Evolutionary conservation across 352 stramenopile genomes (phyloP).

Genomic region (Pythium phragmitis): DNA sequence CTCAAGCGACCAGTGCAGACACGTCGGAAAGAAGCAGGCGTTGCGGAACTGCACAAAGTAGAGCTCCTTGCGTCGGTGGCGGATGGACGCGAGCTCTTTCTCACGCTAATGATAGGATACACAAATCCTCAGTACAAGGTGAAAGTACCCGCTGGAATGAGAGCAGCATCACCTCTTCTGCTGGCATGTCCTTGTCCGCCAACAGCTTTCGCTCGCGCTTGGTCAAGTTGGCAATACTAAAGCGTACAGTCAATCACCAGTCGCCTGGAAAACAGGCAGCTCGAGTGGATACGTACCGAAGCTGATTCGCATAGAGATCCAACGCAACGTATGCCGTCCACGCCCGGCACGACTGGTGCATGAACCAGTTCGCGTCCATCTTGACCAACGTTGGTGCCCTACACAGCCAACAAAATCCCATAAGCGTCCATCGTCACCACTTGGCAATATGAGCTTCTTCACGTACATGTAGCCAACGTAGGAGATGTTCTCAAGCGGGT

Average conservation of each 20-base stretch:
- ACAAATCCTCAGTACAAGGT: neutral
- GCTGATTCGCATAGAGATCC: constrained; percentile 76
- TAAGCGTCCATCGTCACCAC: too few relatives aligned
- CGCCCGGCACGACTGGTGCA: constrained; percentile 63
- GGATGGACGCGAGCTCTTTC: constrained; percentile 43
- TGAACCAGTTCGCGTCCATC: constrained; percentile 69
- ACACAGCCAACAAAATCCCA: neutral
- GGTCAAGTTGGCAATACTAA: constrained; percentile 60
- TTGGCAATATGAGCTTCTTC: neutral
- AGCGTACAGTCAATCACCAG: neutral
- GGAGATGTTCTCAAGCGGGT: constrained; percentile 83
- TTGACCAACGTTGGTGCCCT: constrained; percentile 77
- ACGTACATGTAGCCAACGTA: constrained; percentile 82
- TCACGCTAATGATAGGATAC: constrained; percentile 29
- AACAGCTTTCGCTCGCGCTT: constrained; percentile 59
- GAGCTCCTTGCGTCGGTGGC: constrained; percentile 58
- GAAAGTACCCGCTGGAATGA: neutral
- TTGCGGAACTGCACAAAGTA: constrained; percentile 82
- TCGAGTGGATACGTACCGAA: constrained; percentile 39
- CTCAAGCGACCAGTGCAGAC: constrained; percentile 80
- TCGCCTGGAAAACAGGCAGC: neutral
- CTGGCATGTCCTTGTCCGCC: constrained; percentile 45
- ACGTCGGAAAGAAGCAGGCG: constrained; percentile 77
- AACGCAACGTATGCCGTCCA: constrained; percentile 78
- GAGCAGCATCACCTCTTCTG: constrained; percentile 42